Conservation (phyloP, 768 basidiomycete genomes). For the Mycena metata region DNA sequence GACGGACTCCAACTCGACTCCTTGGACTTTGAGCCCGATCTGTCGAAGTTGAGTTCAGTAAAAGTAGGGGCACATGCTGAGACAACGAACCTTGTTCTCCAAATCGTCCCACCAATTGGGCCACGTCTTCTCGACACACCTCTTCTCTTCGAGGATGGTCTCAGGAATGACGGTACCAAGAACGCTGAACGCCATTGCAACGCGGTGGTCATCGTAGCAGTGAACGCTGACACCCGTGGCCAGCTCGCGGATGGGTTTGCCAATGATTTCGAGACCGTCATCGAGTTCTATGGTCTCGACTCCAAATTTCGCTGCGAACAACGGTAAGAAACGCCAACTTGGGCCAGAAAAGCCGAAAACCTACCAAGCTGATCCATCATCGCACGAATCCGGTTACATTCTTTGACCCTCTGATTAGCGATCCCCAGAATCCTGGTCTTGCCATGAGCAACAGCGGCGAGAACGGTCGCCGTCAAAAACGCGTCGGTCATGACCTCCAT, state of each 20-base stretch:
- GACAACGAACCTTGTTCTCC: slow-evolving; percentile 81
- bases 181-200: slow-evolving; percentile 98
- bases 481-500: slow-evolving; percentile 99
- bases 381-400: slow-evolving; percentile 95
- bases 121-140: slow-evolving; percentile 99
- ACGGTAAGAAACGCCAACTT: slow-evolving; percentile 2
- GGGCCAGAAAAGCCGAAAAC: slow-evolving; percentile 39
- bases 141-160: slow-evolving; percentile 93
- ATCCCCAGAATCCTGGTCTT: slow-evolving; percentile 92
- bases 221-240: slow-evolving; percentile 84
- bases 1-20: slow-evolving; percentile 75
- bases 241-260: slow-evolving; percentile 74
- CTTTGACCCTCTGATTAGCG: slow-evolving; percentile 98
- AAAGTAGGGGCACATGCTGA: not conserved
- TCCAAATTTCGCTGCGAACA: slow-evolving; percentile 86
- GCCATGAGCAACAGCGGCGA: slow-evolving; percentile 85
- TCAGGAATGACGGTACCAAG: slow-evolving; percentile 78
- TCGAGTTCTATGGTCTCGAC: slow-evolving; percentile 92
- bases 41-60: slow-evolving; percentile 46
- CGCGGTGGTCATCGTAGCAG: slow-evolving; percentile 98
- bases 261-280: slow-evolving; percentile 93
- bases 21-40: slow-evolving; percentile 92
- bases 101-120: slow-evolving; percentile 99
- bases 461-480: slow-evolving; percentile 93
- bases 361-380: slow-evolving; percentile 96